Conservation (phyloP, 2,329 filamentous ascomycete species). For the Exophiala xenobiotica region DNA sequence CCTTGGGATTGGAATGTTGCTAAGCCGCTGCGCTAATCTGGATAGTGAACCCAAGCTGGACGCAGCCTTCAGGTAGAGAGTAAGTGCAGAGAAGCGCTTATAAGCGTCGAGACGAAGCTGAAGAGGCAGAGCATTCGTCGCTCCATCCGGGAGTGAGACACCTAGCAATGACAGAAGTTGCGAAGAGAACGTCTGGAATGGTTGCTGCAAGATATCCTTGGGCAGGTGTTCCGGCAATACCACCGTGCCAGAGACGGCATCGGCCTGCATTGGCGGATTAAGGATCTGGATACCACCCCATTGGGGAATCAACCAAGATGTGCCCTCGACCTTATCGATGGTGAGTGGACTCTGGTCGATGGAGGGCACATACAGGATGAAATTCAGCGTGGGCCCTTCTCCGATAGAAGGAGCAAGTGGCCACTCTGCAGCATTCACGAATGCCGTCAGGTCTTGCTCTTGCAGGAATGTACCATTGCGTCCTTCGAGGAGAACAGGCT, state of each 20-base stretch:
- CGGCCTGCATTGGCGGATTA: conserved; percentile 48
- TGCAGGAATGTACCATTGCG: conserved; percentile 50
- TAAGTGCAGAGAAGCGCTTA: conserved; percentile 78
- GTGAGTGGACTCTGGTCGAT: conserved; percentile 61
- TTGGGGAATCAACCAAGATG: conserved; percentile 91
- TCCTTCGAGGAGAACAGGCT: conserved; percentile 52
- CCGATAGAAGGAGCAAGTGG: conserved; percentile 92
- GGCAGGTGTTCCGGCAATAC: conserved; percentile 52
- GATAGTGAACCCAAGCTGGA: conserved; percentile 92
- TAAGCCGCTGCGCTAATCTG: conserved; percentile 76
- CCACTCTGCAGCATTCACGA: conserved; percentile 98
- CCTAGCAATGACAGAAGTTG: conserved; percentile 87
- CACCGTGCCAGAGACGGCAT: conserved; percentile 16
- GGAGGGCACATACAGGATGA: conserved; percentile 84
- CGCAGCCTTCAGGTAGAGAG: conserved; percentile 82
- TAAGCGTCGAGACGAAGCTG: conserved; percentile 82
- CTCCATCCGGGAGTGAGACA: conserved; percentile 53
- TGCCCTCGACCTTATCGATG: conserved; percentile 60
- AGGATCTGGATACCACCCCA: conserved; percentile 82
- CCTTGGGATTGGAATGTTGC: conserved; percentile 85
- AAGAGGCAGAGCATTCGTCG: conserved; percentile 55
- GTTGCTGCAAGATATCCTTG: conserved; percentile 67
- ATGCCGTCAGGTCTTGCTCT: conserved; percentile 85
- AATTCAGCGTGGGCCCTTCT: conserved; percentile 85
- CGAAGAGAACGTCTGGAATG: conserved; percentile 84